These are phyloP conservation scores for Thraustochytrium sp. DNA, from an alignment of 352 stramenopile genomes.

Conservation along the genomic window DNA sequence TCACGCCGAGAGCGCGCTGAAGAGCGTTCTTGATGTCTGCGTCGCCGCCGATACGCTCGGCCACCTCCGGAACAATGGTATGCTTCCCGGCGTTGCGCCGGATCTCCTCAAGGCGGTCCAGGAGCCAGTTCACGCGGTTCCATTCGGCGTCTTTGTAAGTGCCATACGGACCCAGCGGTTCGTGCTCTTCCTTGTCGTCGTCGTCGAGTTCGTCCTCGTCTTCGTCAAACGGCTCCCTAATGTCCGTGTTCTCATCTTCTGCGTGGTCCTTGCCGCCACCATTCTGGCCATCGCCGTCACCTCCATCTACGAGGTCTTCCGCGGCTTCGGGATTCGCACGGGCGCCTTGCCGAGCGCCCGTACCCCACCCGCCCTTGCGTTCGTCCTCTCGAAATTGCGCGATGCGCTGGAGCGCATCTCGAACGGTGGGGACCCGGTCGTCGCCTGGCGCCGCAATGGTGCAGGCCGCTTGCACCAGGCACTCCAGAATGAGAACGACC, in stretches of 20 bases:
- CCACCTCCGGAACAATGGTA: background rate
- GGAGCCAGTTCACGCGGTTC: background rate
- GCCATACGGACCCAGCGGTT: too few species aligned
- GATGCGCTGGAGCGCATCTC: background rate
- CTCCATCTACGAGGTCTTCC: too few species aligned
- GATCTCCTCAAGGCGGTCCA: background rate
- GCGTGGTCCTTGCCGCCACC: background rate
- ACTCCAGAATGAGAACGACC: slow-evolving; percentile 18
- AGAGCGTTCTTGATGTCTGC: background rate
- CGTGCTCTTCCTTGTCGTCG: too few species aligned
- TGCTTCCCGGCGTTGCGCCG: background rate
- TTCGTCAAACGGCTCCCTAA: background rate
- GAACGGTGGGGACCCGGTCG: background rate
- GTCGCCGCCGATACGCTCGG: background rate
- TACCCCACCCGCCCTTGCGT: too few species aligned
- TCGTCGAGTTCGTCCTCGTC: too few species aligned
- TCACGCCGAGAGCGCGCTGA: background rate
- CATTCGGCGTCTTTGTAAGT: slow-evolving; percentile 29
- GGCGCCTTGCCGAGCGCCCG: too few species aligned
- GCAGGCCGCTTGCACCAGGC: slow-evolving; percentile 6
- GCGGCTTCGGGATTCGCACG: too few species aligned
- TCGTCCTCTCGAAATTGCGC: background rate
- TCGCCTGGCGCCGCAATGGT: background rate
- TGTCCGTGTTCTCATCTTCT: background rate
- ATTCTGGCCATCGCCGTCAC: background rate